Base-by-base conservation (phyloP, 345 rosid genomes). In the Eucalyptus erythrocorys region DNA sequence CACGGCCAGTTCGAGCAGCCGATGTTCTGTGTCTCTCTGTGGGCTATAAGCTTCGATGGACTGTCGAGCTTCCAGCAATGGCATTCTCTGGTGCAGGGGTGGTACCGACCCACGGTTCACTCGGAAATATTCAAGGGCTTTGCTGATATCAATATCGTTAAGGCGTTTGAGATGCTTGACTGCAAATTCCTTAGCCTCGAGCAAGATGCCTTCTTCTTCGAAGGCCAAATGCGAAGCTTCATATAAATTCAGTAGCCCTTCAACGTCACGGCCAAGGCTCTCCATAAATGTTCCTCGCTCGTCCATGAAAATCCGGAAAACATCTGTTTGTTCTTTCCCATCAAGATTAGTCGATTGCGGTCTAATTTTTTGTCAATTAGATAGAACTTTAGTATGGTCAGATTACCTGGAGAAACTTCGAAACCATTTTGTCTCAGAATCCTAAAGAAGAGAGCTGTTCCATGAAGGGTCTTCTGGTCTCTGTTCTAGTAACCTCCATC, bases 401-500 rank as follows among this genome's bases (percentile, higher is more conserved):
- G 13, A 27, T 64, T 89, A 92, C 96, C 96, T 92, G 89, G 92
- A 48, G 93, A 92, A 85, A 91, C 79, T 5, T 49, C 40, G 66
- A 87, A 92, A 5, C 94, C 95, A 68, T 91, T 93, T 86, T 90
- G 95, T 87, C 95, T 90, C 9, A 91, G 91, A 42, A 93, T 93
- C 91, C 93, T 88, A 88, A 92, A 94, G 88, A 53, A 51, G 43
- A 93, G 94, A 87, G 94, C 93, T 9, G 88, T 79, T 2, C 87
- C 88, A 57, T 91, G 90, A 34, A 94, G 90, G 21, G 87, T 85
- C 19, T 85, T 66, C 68, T 59, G 7, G 27, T 89, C 87, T 19
- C 42, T 49, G 34, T 40, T 45, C 34, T 42, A 85, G 12, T 3
- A 4, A 22, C 8, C 30, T 24, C 15, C 85, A 26, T 87, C 89